Evolutionary conservation across 176 grass and related monocot species (phyloP).

Genomic region (Paspalum notatum): DNA sequence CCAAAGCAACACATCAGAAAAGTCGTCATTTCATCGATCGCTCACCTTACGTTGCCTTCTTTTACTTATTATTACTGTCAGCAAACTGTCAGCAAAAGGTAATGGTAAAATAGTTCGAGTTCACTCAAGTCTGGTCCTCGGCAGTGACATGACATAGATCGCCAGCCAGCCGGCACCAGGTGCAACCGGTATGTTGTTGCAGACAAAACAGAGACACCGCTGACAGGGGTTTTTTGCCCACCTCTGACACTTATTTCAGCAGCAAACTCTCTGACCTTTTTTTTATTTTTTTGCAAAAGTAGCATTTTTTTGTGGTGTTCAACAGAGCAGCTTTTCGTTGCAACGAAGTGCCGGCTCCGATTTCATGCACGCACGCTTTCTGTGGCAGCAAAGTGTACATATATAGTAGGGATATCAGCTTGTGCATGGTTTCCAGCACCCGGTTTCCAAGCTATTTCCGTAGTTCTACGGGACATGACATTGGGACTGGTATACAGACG

Average conservation of each 20-base stretch:
- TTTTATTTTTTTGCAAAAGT: neutral
- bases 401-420: neutral
- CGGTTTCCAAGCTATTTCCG: slow-evolving; percentile 11
- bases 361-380: neutral
- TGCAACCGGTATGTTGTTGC: neutral
- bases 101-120: neutral
- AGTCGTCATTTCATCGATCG: neutral
- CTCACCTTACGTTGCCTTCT: too few species aligned
- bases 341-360: slow-evolving; percentile 17
- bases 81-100: too few species aligned
- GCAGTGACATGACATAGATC: neutral
- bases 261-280: neutral
- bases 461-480: too few species aligned
- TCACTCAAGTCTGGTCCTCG: too few species aligned
- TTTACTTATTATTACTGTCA: too few species aligned
- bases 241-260: neutral
- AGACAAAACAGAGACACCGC: neutral
- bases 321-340: slow-evolving; percentile 20
- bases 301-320: neutral
- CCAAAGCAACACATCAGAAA: neutral
- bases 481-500: neutral
- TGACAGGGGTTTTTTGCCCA: neutral
- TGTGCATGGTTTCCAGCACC: slow-evolving; percentile 34
- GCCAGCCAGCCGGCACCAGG: slow-evolving; percentile 3
- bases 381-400: slow-evolving; percentile 18